Base-by-base conservation (phyloP, 345 rosid genomes). In the Murraya koenigii region DNA sequence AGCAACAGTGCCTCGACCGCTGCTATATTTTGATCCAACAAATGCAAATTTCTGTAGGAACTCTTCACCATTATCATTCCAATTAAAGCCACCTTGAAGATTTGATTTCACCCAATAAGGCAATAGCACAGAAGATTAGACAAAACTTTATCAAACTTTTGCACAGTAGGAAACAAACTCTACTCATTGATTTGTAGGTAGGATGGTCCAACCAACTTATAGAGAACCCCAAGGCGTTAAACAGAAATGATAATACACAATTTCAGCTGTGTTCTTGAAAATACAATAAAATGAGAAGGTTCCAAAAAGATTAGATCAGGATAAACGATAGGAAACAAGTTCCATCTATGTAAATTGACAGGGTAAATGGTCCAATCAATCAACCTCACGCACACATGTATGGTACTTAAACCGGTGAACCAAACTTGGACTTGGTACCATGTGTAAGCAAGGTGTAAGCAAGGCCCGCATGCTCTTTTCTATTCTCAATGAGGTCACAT, bases 311-410 rank as follows among this genome's bases (percentile, higher is more conserved):
- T 35, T 56, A 56, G 22, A 36, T 14, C 8, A 25, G 22, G 36
- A 14, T 17, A 58, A 23, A 2, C 3, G 9, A 58, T 55, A 71
- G 8, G 6, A n/a, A 56, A n/a, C 14, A 56, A 58, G n/a, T 72
- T 7, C 63, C 47, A 14, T 7, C 74, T 52, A 23, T 36, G 10
- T 26, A 5, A 39, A 68, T 14, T 68, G 72, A 68, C 22, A 17
- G 2, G 59, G 73, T 22, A 11, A 70, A 30, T 30, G 44, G 74
- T 52, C 74, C 74, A 74, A 61, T 74, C 49, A 44, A 44, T 44
- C 77, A 61, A 28, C 41, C 69, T 39, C 68, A 3, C 68, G 60
- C 3, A 55, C 66, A 6, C 72, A 7, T 61, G 56, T 39, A 54
- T 41, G 23, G 76, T 17, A 38, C 52, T 72, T 25, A 69, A 6